Conservation (phyloP, 202 grass and related monocot species). For the Elaeis oleifera region DNA sequence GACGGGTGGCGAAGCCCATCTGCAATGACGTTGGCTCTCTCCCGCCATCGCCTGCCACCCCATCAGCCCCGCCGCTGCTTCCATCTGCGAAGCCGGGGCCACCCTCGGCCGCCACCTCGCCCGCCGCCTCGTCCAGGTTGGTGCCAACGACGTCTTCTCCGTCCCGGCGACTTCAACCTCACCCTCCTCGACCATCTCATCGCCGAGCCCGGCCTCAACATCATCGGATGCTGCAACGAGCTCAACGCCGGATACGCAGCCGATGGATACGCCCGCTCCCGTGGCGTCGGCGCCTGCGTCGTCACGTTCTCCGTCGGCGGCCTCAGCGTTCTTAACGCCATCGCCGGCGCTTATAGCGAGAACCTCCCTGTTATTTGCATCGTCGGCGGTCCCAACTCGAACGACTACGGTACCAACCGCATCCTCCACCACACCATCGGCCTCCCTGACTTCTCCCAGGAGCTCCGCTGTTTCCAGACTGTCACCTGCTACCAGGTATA, state of each 20-base stretch:
- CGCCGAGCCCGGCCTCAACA: constrained; percentile 52
- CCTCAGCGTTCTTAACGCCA: constrained; percentile 87
- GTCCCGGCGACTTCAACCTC: constrained; percentile 92
- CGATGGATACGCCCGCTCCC: constrained; percentile 64
- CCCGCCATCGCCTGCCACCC: no score
- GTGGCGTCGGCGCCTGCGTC: constrained; percentile 66
- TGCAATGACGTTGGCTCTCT: no score
- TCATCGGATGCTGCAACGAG: constrained; percentile 97
- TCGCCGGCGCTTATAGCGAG: constrained; percentile 86
- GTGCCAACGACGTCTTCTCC: constrained; percentile 58
- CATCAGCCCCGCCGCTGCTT: no score
- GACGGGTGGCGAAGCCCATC: no score
- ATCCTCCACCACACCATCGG: constrained; percentile 96
- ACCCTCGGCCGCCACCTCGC: constrained; percentile 76
- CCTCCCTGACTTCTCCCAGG: constrained; percentile 66
- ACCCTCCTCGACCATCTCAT: constrained; percentile 81
- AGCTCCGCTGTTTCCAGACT: constrained; percentile 78
- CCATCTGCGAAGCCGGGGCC: neutral
- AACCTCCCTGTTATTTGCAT: constrained; percentile 84
- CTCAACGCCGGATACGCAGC: constrained; percentile 94
- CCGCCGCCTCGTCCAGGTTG: constrained; percentile 66
- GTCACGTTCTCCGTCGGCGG: constrained; percentile 96
- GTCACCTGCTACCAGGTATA: constrained; percentile 84
- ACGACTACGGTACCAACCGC: constrained; percentile 88
- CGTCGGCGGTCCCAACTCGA: constrained; percentile 77